Evolutionary conservation across 805 yeast genomes (phyloP).

Genomic region (Ogataea saltuana): DNA sequence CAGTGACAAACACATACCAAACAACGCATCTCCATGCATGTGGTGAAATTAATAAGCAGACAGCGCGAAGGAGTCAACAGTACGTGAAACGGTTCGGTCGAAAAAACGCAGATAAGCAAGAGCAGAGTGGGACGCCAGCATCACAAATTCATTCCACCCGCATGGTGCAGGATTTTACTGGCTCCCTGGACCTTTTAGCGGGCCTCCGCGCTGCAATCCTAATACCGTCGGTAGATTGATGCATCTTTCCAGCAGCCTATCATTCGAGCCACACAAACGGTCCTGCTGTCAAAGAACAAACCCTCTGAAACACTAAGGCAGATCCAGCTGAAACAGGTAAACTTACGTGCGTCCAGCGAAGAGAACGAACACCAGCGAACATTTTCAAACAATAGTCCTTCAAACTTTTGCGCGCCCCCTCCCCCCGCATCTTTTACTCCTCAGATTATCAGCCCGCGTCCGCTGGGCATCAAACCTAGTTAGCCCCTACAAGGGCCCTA

Average conservation of each 20-base stretch:
- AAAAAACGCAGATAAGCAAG: too few species aligned
- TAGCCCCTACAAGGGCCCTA: too few species aligned
- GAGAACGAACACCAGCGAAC: not conserved
- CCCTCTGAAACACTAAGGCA: slow-evolving; percentile 1
- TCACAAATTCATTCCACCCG: too few species aligned
- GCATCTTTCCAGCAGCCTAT: slow-evolving; percentile 1
- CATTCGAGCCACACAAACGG: slow-evolving; percentile 1
- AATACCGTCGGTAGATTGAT: slow-evolving; percentile 4
- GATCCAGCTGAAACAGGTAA: slow-evolving; percentile 7
- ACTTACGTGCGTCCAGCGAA: slow-evolving; percentile 4
- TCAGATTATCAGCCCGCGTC: not conserved
- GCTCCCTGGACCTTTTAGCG: not conserved
- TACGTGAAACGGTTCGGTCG: too few species aligned
- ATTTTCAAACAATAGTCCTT: slow-evolving; percentile 1
- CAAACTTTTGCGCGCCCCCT: not conserved
- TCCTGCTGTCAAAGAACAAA: slow-evolving; percentile 2
- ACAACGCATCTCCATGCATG: too few species aligned
- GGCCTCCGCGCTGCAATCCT: not conserved
- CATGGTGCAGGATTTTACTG: too few species aligned
- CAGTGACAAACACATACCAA: too few species aligned
- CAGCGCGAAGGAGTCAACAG: too few species aligned
- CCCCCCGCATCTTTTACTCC: slow-evolving; percentile 2
- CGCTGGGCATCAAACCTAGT: not conserved
- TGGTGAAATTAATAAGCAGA: too few species aligned
- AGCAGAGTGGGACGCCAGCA: too few species aligned